These are phyloP conservation scores for Favolaschia claudopus DNA, from an alignment of 768 basidiomycete genomes.

Conservation along the genomic window DNA sequence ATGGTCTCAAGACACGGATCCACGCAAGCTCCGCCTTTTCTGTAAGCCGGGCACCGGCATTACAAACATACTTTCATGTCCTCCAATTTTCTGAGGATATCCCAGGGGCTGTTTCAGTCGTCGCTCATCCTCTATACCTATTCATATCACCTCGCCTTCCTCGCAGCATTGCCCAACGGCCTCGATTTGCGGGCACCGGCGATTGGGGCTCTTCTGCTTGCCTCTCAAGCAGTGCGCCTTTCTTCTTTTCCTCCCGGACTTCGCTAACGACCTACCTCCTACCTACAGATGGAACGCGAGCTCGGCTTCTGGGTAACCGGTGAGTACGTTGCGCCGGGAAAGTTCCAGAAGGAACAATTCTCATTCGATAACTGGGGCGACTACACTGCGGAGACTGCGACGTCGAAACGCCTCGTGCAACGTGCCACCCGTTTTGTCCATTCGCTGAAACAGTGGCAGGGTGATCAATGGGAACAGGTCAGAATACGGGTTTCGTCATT, in stretches of 20 bases:
- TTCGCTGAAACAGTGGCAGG: no score
- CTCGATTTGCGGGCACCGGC: background rate
- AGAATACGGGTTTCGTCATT: no score
- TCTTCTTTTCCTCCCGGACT: background rate
- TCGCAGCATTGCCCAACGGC: background rate
- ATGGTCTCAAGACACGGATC: no score
- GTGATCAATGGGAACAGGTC: no score
- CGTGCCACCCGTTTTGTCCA: no score
- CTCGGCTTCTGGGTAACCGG: background rate
- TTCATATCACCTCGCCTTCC: background rate
- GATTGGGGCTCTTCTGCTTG: background rate
- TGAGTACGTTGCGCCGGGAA: background rate
- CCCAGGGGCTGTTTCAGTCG: background rate
- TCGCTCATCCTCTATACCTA: background rate
- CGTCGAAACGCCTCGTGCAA: no score
- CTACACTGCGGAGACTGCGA: no score
- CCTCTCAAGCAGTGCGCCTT: background rate
- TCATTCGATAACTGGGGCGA: background rate
- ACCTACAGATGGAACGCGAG: background rate
- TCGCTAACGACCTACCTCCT: no score
- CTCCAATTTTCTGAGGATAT: no score
- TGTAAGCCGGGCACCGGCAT: no score
- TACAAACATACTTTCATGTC: no score
- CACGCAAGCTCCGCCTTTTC: no score
- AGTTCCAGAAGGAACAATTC: background rate